phyloP scores from a whole-genome alignment of 2,329 filamentous ascomycete species.

The Exophiala sp. region DNA sequence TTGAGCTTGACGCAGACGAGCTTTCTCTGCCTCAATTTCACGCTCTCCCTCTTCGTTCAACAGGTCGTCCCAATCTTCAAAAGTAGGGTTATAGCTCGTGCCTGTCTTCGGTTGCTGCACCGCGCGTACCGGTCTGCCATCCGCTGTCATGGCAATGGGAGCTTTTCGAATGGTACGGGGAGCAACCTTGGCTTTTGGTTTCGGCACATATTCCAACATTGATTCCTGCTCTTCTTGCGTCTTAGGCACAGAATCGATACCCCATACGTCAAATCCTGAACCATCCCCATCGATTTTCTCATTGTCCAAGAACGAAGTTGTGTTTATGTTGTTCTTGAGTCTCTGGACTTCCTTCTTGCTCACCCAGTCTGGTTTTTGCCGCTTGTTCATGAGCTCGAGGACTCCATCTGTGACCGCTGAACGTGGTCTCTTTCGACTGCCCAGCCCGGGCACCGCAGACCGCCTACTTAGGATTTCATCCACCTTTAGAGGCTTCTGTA shows the following conservation, averaged over 20 bases:
- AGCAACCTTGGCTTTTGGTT: slow-evolving; percentile 62
- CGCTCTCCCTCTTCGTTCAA: slow-evolving; percentile 71
- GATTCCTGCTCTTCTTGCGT: slow-evolving; percentile 36
- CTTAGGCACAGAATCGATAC: slow-evolving; percentile 39
- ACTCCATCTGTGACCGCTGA: slow-evolving; percentile 70
- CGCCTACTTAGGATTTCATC: slow-evolving; percentile 88
- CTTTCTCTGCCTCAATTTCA: slow-evolving; percentile 73
- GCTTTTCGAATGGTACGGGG: slow-evolving; percentile 72
- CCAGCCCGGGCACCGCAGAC: slow-evolving; percentile 75
- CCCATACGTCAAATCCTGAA: slow-evolving; percentile 74
- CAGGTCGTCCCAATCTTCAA: slow-evolving; percentile 78
- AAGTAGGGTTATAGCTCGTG: slow-evolving; percentile 88
- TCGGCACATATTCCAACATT: slow-evolving; percentile 62
- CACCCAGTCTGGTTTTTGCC: slow-evolving; percentile 72
- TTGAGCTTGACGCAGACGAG: slow-evolving; percentile 67
- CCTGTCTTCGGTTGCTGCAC: slow-evolving; percentile 76
- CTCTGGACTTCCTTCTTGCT: slow-evolving; percentile 78
- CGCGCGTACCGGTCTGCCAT: slow-evolving; percentile 73
- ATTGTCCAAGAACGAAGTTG: slow-evolving; percentile 14
- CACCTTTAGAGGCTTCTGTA: slow-evolving; percentile 75
- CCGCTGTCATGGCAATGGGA: slow-evolving; percentile 77
- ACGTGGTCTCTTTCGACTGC: slow-evolving; percentile 70
- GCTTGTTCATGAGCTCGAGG: slow-evolving; percentile 65
- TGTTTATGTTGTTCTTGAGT: slow-evolving; percentile 54
- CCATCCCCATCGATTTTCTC: slow-evolving; percentile 53